A percentile compares a stretch with the other conserved stretches of the same genome.
Evolutionary conservation across 345 rosid genomes (phyloP).

Genomic region (rapeseed (Brassica napus)): DNA sequence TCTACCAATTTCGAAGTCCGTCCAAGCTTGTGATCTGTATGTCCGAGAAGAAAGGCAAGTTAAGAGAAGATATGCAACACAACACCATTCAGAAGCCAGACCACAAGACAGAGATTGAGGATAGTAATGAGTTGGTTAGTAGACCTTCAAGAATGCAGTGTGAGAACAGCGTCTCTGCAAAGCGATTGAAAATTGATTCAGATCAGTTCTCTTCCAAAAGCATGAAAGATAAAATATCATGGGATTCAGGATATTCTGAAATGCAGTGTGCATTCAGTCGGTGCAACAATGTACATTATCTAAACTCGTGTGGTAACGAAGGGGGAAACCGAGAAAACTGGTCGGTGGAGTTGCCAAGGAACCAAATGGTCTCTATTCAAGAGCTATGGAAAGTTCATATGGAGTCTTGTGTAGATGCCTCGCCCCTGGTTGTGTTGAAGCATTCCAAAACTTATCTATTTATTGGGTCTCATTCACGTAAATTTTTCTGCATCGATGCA

Average conservation of each 20-base stretch:
- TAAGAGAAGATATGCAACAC: slow-evolving; percentile 31
- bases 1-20: slow-evolving; percentile 74
- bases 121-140: slow-evolving; percentile 34
- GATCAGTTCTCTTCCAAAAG: slow-evolving; percentile 29
- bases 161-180: slow-evolving; percentile 38
- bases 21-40: slow-evolving; percentile 58
- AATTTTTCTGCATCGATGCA: slow-evolving; percentile 67
- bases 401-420: slow-evolving; percentile 96
- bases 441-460: slow-evolving; percentile 63
- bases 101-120: slow-evolving; percentile 36
- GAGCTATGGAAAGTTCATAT: slow-evolving; percentile 84
- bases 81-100: slow-evolving; percentile 37
- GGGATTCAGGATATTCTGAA: slow-evolving; percentile 46
- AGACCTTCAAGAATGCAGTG: slow-evolving; percentile 28
- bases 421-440: slow-evolving; percentile 69
- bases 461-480: slow-evolving; percentile 88
- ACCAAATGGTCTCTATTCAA: slow-evolving; percentile 46
- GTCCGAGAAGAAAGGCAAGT: slow-evolving; percentile 42
- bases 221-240: slow-evolving; percentile 34
- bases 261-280: slow-evolving; percentile 65
- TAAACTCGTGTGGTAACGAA: slow-evolving; percentile 28
- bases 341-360: slow-evolving; percentile 47
- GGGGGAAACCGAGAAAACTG: slow-evolving; percentile 38
- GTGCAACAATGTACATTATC: slow-evolving; percentile 70
- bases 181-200: slow-evolving; percentile 55